phyloP scores from a whole-genome alignment of 2,329 filamentous ascomycete genomes.

The Tolypocladium inflatum region DNA sequence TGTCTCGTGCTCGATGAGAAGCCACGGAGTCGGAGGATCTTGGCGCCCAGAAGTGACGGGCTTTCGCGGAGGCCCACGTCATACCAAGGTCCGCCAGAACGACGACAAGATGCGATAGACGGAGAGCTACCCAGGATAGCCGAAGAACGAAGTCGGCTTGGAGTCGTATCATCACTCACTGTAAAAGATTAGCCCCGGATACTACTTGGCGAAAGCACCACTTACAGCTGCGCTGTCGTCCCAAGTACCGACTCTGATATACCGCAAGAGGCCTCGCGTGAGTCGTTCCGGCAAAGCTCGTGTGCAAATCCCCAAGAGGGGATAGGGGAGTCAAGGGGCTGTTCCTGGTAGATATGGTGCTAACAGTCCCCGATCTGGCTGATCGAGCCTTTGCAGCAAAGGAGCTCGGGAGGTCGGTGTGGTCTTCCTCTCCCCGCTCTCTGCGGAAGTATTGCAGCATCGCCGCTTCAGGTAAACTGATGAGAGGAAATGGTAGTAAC shows the following conservation, averaged over 20 bases:
- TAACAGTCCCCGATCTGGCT: slow-evolving; percentile 18
- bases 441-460: slow-evolving; percentile 21
- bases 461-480: slow-evolving; percentile 27
- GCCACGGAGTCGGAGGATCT: slow-evolving; percentile 12
- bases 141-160: slow-evolving; percentile 1
- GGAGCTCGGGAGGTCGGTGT: slow-evolving; percentile 18
- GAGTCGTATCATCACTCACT: neutral
- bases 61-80: slow-evolving; percentile 2
- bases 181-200: neutral
- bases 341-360: slow-evolving; percentile 16
- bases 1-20: slow-evolving; percentile 14
- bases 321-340: slow-evolving; percentile 17
- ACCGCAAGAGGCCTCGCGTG: slow-evolving; percentile 8
- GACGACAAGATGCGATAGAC: neutral
- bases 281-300: neutral
- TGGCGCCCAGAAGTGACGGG: slow-evolving; percentile 6
- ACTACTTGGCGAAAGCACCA: neutral
- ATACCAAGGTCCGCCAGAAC: neutral
- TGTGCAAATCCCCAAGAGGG: slow-evolving; percentile 5
- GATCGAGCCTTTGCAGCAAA: slow-evolving; percentile 19
- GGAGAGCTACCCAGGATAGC: neutral
- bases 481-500: slow-evolving; percentile 23
- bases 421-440: slow-evolving; percentile 25
- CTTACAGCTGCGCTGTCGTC: neutral
- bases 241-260: slow-evolving; percentile 2